These are phyloP conservation scores for Neostapfia colusana DNA, from an alignment of 176 grass and related monocot species.

Conservation along the genomic window DNA sequence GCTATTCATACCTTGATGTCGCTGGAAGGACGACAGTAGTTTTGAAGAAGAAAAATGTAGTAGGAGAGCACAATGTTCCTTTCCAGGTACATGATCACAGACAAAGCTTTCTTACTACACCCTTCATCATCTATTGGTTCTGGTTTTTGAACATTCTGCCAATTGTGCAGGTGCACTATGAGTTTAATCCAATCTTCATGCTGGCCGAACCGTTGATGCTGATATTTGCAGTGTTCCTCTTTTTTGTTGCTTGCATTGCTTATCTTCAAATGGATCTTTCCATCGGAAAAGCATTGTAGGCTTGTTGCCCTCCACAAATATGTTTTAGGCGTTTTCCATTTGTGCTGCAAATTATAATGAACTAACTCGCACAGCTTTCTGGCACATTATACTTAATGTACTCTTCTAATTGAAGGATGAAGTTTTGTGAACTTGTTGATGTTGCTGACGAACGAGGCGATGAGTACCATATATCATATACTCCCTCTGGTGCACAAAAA, in stretches of 20 bases:
- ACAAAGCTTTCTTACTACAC: neutral
- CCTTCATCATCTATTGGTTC: neutral
- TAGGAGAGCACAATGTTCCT: constrained; percentile 64
- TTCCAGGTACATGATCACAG: constrained; percentile 60
- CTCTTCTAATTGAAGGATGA: neutral
- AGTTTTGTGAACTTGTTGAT: neutral
- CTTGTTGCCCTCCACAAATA: neutral
- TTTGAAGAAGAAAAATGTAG: constrained; percentile 70
- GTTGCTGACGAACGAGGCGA: neutral
- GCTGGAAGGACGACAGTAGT: constrained; percentile 71
- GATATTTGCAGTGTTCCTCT: constrained; percentile 57
- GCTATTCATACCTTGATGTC: constrained; percentile 73
- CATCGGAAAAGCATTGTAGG: constrained; percentile 52
- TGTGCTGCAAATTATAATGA: constrained; percentile 21
- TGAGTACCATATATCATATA: neutral
- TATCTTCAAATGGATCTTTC: constrained; percentile 76
- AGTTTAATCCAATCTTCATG: constrained; percentile 69
- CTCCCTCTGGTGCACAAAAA: too few species aligned
- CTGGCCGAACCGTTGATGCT: constrained; percentile 71
- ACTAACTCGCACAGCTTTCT: neutral
- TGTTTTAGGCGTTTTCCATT: neutral
- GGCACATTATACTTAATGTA: neutral
- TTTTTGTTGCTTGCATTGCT: constrained; percentile 61
- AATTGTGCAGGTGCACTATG: constrained; percentile 64
- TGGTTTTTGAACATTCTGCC: constrained; percentile 28